These are phyloP conservation scores for Plasmodium malariae DNA, from an alignment of 169 alveolate genomes.

Conservation along the genomic window DNA sequence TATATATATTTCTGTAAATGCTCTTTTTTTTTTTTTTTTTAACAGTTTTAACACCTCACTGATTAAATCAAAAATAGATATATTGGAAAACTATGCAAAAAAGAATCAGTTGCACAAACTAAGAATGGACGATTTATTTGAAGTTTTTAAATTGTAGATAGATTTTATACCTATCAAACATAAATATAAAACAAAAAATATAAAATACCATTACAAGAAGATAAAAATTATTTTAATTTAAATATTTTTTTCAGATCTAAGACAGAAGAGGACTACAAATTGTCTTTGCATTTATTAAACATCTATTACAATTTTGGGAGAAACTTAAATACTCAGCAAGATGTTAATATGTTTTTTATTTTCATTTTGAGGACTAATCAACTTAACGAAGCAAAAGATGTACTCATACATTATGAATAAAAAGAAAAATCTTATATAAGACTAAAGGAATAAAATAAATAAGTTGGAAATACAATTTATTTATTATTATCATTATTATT, in stretches of 20 bases:
- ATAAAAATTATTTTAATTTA: neutral
- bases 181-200: neutral
- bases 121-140: slow-evolving; percentile 62
- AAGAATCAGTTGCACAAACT: slow-evolving; percentile 70
- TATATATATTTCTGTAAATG: neutral
- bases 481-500: too few relatives aligned
- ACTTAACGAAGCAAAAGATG: slow-evolving; percentile 76
- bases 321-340: slow-evolving; percentile 74
- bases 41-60: slow-evolving; percentile 70
- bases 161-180: neutral
- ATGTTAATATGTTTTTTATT: slow-evolving; percentile 74
- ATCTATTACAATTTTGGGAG: slow-evolving; percentile 76
- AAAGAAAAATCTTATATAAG: neutral
- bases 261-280: slow-evolving; percentile 73
- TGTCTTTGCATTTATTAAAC: slow-evolving; percentile 70
- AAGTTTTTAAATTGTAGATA: slow-evolving; percentile 64
- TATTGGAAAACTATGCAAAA: slow-evolving; percentile 73
- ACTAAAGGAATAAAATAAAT: too few relatives aligned
- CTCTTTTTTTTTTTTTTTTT: neutral
- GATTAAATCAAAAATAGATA: slow-evolving; percentile 72
- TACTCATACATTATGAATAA: neutral
- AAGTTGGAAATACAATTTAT: too few relatives aligned
- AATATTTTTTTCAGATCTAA: slow-evolving; percentile 32
- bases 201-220: neutral
- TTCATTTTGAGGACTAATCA: slow-evolving; percentile 68